These are phyloP conservation scores for Coemansia nantahalensis DNA, from an alignment of 192 early-diverging fungal genomes.

Conservation along the genomic window DNA sequence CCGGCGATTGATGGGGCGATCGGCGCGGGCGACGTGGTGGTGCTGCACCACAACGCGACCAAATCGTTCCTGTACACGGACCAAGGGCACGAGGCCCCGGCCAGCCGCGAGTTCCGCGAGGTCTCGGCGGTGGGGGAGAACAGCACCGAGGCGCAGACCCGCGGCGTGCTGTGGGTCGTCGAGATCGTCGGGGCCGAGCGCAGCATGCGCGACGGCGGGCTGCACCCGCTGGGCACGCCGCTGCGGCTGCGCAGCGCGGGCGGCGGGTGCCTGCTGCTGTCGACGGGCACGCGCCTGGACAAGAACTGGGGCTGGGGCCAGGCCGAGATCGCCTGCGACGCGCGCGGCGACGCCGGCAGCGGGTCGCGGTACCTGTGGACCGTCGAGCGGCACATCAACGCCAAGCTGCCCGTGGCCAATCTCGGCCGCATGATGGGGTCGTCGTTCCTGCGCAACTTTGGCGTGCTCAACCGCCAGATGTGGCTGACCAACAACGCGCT, in stretches of 20 bases:
- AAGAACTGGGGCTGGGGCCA: conserved; percentile 88
- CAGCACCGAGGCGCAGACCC: conserved; percentile 21
- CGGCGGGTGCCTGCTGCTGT: conserved; percentile 69
- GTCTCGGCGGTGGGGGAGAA: conserved; percentile 50
- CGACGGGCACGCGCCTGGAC: conserved; percentile 74
- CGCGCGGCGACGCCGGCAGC: neutral
- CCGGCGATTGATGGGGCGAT: conserved; percentile 54
- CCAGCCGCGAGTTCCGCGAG: conserved; percentile 64
- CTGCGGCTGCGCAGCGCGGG: conserved; percentile 72
- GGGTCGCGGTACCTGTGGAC: conserved; percentile 72
- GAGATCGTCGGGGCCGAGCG: conserved; percentile 64
- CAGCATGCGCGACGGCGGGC: conserved; percentile 50
- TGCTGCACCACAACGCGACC: conserved; percentile 66
- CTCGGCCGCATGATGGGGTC: conserved; percentile 58
- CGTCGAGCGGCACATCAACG: conserved; percentile 83
- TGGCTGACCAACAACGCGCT: conserved; percentile 79
- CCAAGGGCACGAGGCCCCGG: conserved; percentile 58
- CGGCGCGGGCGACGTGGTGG: conserved; percentile 69
- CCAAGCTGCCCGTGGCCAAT: conserved; percentile 61
- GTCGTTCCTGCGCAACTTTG: conserved; percentile 57
- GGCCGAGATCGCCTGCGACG: conserved; percentile 88
- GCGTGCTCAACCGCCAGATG: conserved; percentile 70
- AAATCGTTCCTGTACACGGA: conserved; percentile 60
- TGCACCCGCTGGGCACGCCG: conserved; percentile 59
- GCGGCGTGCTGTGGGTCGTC: conserved; percentile 85